Evolutionary conservation across 805 yeast genomes (phyloP).

Genomic region (Naumovozyma dairenensis): DNA sequence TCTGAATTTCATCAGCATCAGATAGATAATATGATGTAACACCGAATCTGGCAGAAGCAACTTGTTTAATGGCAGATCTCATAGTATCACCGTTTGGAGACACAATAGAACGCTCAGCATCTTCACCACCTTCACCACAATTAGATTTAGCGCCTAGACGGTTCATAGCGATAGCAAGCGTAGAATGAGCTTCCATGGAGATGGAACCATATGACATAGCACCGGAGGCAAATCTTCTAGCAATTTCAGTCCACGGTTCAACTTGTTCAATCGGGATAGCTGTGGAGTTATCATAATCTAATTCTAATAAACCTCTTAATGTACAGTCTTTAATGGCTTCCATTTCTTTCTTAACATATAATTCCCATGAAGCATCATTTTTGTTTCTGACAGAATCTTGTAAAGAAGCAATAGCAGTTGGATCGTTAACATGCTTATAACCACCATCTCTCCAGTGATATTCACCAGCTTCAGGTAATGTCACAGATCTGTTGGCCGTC

Average conservation of each 20-base stretch:
- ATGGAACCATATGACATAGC: constrained; percentile 99
- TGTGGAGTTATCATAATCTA: constrained; percentile 61
- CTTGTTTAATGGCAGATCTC: constrained; percentile 97
- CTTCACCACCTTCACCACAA: constrained; percentile 99
- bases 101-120: constrained; percentile 75
- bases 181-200: constrained; percentile 96
- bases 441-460: constrained; percentile 99
- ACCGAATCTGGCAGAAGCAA: constrained; percentile 97
- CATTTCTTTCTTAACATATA: constrained; percentile 79
- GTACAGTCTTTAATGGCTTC: constrained; percentile 92
- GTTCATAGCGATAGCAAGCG: constrained; percentile 97
- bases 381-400: constrained; percentile 98
- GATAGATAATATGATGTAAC: constrained; percentile 90
- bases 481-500: constrained; percentile 56
- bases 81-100: constrained; percentile 88
- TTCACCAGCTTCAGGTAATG: constrained; percentile 82
- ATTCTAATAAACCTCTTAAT: constrained; percentile 84
- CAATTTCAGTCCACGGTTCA: constrained; percentile 99
- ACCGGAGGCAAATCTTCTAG: constrained; percentile 95
- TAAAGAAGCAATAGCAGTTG: constrained; percentile 85
- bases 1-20: constrained; percentile 95
- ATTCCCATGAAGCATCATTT: constrained; percentile 85
- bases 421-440: constrained; percentile 89
- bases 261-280: constrained; percentile 94
- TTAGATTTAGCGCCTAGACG: constrained; percentile 95